Percentiles rank a stretch among this genome's conserved stretches.
These are phyloP conservation scores for Coleophoma cylindrospora DNA, from an alignment of 2,329 filamentous ascomycete genomes.

Conservation along the genomic window DNA sequence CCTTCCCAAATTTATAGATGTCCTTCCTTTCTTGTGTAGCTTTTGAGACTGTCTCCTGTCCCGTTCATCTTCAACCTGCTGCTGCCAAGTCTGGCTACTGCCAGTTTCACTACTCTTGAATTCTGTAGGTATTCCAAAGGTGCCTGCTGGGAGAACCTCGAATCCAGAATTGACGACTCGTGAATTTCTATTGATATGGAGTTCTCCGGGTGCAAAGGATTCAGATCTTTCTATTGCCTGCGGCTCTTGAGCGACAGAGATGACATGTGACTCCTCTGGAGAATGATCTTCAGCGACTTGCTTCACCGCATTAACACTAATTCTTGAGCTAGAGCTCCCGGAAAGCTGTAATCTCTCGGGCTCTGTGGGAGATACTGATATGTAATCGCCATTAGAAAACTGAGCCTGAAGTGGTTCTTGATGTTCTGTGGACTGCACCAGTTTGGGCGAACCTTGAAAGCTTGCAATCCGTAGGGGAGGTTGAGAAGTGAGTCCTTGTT, in stretches of 20 bases:
- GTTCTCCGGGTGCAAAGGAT: conserved; percentile 30
- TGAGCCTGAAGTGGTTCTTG: not conserved
- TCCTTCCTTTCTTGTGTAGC: conserved; percentile 35
- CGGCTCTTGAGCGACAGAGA: conserved; percentile 1
- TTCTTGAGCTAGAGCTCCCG: not conserved
- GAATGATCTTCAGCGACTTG: not conserved
- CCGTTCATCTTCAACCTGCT: conserved; percentile 10
- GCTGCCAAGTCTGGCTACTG: conserved; percentile 3
- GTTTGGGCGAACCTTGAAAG: not conserved
- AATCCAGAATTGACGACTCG: conserved; percentile 34
- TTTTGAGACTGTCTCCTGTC: conserved; percentile 30
- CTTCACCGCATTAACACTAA: not conserved
- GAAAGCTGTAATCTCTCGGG: not conserved
- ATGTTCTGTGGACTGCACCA: not conserved
- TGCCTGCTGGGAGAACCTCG: conserved; percentile 34
- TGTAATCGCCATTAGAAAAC: not conserved
- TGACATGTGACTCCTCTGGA: not conserved
- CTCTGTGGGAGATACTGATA: not conserved
- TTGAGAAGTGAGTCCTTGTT: not conserved
- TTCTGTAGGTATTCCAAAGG: conserved; percentile 21
- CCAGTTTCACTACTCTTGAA: conserved; percentile 8
- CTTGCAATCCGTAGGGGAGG: not conserved
- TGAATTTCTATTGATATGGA: conserved; percentile 28
- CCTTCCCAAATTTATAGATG: conserved; percentile 9
- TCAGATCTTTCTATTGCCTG: conserved; percentile 7